Conservation (phyloP, 2,329 filamentous ascomycete genomes). For the Pyricularia sp. region DNA sequence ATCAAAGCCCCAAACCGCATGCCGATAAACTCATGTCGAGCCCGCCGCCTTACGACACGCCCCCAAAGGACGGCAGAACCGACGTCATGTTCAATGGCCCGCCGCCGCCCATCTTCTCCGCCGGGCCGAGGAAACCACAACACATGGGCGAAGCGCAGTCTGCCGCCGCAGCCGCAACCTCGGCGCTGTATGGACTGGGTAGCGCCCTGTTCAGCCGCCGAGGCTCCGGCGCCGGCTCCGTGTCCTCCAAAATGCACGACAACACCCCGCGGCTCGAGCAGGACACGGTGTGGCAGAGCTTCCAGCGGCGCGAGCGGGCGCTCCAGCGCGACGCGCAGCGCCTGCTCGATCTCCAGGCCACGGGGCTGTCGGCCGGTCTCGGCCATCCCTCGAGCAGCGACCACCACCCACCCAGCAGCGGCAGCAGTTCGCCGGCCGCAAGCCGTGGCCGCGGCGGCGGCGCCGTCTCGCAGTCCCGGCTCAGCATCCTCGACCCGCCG, state of each 20-base stretch:
- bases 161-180: slow-evolving; percentile 10
- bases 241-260: slow-evolving; percentile 8
- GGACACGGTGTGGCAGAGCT: slow-evolving; percentile 32
- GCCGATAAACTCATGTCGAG: slow-evolving; percentile 6
- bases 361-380: slow-evolving; percentile 26
- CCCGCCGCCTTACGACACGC: slow-evolving; percentile 9
- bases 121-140: slow-evolving; percentile 15
- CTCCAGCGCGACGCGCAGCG: slow-evolving; percentile 34
- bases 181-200: slow-evolving; percentile 13
- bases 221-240: neutral
- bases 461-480: slow-evolving; percentile 26
- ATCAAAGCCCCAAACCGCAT: slow-evolving; percentile 4
- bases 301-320: slow-evolving; percentile 31
- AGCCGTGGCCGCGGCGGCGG: slow-evolving; percentile 26
- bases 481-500: slow-evolving; percentile 27
- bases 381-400: slow-evolving; percentile 11
- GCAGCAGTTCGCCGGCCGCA: slow-evolving; percentile 13
- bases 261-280: slow-evolving; percentile 16
- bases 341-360: slow-evolving; percentile 35
- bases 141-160: neutral
- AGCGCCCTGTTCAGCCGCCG: slow-evolving; percentile 26
- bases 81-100: slow-evolving; percentile 31
- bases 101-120: slow-evolving; percentile 36
- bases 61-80: slow-evolving; percentile 16
- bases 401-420: slow-evolving; percentile 8